A percentile compares a stretch with the other conserved stretches of the same genome.
Conservation (phyloP, 2,329 filamentous ascomycete species). For the Trichoderma sp. region DNA sequence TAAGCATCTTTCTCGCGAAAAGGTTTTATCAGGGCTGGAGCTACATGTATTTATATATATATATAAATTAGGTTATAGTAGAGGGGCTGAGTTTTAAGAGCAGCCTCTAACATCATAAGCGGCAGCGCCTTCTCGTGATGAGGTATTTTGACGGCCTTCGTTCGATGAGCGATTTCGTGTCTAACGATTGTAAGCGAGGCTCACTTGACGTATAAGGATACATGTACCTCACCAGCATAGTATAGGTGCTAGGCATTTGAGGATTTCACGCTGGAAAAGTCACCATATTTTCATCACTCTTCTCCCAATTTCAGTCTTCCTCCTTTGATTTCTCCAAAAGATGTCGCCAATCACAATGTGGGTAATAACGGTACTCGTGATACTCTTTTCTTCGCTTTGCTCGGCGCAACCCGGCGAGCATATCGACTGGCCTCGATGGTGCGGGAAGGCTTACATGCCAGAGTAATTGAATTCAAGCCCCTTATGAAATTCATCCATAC, state of each 20-base stretch:
- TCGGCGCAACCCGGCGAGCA: slow-evolving; percentile 43
- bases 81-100: neutral
- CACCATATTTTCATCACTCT: too few relatives aligned
- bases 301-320: too few relatives aligned
- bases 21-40: neutral
- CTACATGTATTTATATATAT: neutral
- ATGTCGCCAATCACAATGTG: neutral
- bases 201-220: neutral
- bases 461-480: too few relatives aligned
- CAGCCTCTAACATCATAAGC: neutral
- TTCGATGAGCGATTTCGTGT: neutral
- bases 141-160: neutral
- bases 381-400: neutral
- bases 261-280: neutral
- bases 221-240: neutral
- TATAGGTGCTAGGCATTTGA: neutral
- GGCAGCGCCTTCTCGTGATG: neutral
- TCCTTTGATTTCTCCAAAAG: neutral
- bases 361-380: neutral
- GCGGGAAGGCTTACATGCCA: slow-evolving; percentile 51
- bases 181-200: neutral
- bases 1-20: neutral
- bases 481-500: neutral
- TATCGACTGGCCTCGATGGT: slow-evolving; percentile 52
- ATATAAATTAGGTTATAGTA: neutral